Evolutionary conservation across 345 rosid genomes (phyloP), one percentile per base, ranked within the genome.

Genomic region (Rhodamnia rubescens): DNA sequence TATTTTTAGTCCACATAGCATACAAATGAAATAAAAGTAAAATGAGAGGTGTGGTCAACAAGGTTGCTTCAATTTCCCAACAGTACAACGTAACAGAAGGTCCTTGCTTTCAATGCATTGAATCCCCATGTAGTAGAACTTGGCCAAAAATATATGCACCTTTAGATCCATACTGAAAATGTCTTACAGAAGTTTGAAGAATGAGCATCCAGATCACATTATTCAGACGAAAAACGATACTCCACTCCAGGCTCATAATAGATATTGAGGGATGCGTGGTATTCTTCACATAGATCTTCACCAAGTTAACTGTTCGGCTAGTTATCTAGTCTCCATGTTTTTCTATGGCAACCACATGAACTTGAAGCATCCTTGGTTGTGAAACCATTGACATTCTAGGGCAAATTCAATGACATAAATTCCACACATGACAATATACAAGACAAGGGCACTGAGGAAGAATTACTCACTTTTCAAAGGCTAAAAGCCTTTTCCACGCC

Each of bases 401-500:
- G n/a, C 52, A 47, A 80, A 82, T 81, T 54, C 40, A 40, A 55
- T 83, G 26, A 51, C 24, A 64, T 16, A 8, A 57, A 40, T 8
- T 15, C 1, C 50, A 54, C 24, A 49, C 49, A 27, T 11, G 55
- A 12, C 40, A 84, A 80, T n/a, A 50, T 4, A 74, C 52, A 53
- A 61, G 53, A 80, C 21, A 74, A 78, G 36, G 54, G 52, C 26
- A 20, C 42, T 53, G 29, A 53, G 36, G 64, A 58, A 50, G 54
- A 22, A 32, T 29, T 83, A 69, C 92, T 91, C 94, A 97, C 98
- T 92, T 97, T 88, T 97, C 99, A 91, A 95, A 97, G 83, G 94
- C 92, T 85, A 95, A 87, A 87, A 93, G 91, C 90, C 91, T 94
- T 92, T 95, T 95, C 99, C 99, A 97, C 59, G 96, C 96, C 90